These are phyloP conservation scores for Teratosphaeria gauchensis DNA, from an alignment of 2,329 filamentous ascomycete genomes.

Conservation along the genomic window DNA sequence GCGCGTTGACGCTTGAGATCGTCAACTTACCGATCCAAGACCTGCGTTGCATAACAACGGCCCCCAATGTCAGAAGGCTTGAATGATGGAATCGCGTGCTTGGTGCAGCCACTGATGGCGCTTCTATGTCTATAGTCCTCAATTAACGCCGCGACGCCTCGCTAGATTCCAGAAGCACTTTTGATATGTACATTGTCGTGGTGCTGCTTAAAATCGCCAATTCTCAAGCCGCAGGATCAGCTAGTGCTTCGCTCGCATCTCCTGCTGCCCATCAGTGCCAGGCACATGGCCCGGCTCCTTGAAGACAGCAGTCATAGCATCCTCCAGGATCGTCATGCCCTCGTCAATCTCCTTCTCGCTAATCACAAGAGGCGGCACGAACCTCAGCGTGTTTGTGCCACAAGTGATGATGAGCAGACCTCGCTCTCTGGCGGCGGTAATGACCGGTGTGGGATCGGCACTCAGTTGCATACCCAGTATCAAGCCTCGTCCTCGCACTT, in stretches of 20 bases:
- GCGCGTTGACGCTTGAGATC: no score
- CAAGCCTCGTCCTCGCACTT: constrained; percentile 73
- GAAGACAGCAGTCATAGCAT: constrained; percentile 50
- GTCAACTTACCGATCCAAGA: no score
- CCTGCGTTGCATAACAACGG: no score
- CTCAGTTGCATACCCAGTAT: constrained; percentile 80
- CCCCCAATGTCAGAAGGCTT: not conserved
- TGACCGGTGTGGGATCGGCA: constrained; percentile 60
- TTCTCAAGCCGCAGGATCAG: not conserved
- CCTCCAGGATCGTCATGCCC: constrained; percentile 65
- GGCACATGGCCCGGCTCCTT: constrained; percentile 27
- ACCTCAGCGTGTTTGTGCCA: constrained; percentile 82
- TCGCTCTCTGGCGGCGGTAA: constrained; percentile 78
- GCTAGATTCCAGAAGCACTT: not conserved
- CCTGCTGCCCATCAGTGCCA: constrained; percentile 35
- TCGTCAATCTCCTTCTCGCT: constrained; percentile 69
- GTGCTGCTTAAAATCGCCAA: not conserved
- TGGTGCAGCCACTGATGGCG: not conserved
- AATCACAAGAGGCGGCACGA: constrained; percentile 80
- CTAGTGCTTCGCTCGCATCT: constrained; percentile 25
- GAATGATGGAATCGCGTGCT: not conserved
- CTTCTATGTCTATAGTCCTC: not conserved
- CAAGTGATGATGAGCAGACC: constrained; percentile 87
- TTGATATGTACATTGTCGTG: not conserved
- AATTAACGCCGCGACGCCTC: not conserved